phyloP scores from a whole-genome alignment of 1,284 basidiomycete genomes.

The Ganoderma lucidum region DNA sequence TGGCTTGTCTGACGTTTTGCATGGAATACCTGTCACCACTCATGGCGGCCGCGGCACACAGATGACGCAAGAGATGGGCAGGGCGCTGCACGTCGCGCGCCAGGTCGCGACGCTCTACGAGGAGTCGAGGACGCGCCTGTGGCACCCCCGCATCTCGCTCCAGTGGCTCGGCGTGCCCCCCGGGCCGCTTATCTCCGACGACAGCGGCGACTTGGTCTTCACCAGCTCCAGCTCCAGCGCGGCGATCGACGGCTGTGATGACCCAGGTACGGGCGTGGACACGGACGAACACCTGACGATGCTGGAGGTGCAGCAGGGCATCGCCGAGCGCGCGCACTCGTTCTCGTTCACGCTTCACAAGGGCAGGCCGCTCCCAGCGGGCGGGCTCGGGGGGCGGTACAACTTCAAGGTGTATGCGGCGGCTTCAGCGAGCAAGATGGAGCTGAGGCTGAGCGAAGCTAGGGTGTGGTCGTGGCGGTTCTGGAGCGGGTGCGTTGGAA shows the following conservation, averaged over 20 bases:
- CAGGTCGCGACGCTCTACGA: conserved; percentile 46
- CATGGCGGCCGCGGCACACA: conserved; percentile 27
- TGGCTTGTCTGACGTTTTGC: background rate
- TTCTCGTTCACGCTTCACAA: conserved; percentile 31
- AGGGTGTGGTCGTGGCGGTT: conserved; percentile 23
- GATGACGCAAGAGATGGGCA: conserved; percentile 55
- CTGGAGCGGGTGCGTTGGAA: conserved; percentile 21
- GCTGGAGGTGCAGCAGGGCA: conserved; percentile 41
- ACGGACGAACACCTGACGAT: conserved; percentile 36
- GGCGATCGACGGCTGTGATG: conserved; percentile 34
- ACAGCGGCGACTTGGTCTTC: conserved; percentile 39
- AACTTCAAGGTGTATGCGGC: conserved; percentile 14
- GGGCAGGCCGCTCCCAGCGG: conserved; percentile 25
- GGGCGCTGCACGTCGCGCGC: conserved; percentile 47
- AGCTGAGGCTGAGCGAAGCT: conserved; percentile 16
- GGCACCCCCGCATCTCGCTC: conserved; percentile 53
- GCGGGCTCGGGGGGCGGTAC: conserved; percentile 27
- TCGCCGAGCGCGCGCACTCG: conserved; percentile 35
- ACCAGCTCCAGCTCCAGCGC: conserved; percentile 12
- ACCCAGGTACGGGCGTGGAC: conserved; percentile 19
- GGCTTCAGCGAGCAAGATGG: conserved; percentile 21
- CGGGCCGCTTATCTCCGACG: conserved; percentile 49
- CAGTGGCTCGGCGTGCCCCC: conserved; percentile 59
- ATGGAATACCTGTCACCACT: background rate
- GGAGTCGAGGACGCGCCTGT: conserved; percentile 47